These are phyloP conservation scores for Eutrema yunnanense DNA, from an alignment of 345 rosid species.

Conservation along the genomic window DNA sequence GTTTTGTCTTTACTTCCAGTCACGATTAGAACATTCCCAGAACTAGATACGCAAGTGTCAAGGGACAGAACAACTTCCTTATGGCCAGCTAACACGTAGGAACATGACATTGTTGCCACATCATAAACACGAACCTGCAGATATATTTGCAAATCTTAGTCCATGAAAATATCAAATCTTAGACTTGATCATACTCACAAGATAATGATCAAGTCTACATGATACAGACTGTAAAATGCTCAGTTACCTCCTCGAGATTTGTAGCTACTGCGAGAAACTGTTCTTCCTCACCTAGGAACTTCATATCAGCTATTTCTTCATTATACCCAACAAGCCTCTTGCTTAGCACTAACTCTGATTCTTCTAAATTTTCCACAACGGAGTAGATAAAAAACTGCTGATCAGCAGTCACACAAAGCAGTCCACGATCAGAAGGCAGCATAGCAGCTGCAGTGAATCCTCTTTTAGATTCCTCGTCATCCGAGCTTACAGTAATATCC, in stretches of 20 bases:
- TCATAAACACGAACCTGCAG: slow-evolving; percentile 91
- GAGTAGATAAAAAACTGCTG: slow-evolving; percentile 76
- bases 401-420: slow-evolving; percentile 93
- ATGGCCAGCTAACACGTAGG: slow-evolving; percentile 83
- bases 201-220: slow-evolving; percentile 10
- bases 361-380: slow-evolving; percentile 39
- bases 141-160: slow-evolving; percentile 11
- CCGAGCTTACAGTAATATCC: slow-evolving; percentile 58
- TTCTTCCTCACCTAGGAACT: slow-evolving; percentile 83
- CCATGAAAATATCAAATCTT: neutral
- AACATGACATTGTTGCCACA: slow-evolving; percentile 83
- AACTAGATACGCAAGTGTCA: slow-evolving; percentile 63
- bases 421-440: slow-evolving; percentile 68
- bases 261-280: slow-evolving; percentile 89
- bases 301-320: slow-evolving; percentile 92
- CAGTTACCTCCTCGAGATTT: slow-evolving; percentile 78
- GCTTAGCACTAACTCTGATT: slow-evolving; percentile 38
- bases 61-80: slow-evolving; percentile 72
- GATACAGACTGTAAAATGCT: neutral
- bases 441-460: slow-evolving; percentile 70
- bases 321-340: slow-evolving; percentile 91
- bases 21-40: slow-evolving; percentile 57
- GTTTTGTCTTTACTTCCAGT: slow-evolving; percentile 90
- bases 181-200: slow-evolving; percentile 3
- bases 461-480: slow-evolving; percentile 51